Evolutionary conservation across 148 eudicot genomes (phyloP).

Genomic region (Camellia lanceoleosa): DNA sequence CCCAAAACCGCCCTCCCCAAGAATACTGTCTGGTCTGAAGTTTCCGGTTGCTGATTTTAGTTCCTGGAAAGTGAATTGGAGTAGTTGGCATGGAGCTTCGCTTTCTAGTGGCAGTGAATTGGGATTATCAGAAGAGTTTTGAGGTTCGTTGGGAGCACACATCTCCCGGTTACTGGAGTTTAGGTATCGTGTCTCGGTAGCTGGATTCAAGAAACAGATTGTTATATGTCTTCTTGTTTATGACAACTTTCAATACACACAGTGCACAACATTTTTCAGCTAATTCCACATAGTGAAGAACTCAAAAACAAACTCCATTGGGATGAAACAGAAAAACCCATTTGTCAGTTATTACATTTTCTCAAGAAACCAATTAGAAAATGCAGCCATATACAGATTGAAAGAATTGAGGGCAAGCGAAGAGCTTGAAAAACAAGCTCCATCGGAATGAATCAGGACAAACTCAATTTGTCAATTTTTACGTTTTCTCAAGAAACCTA

Average conservation of each 20-base stretch:
- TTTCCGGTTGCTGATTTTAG: slow-evolving; percentile 92
- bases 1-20: slow-evolving; percentile 98
- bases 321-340: neutral
- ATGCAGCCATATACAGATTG: neutral
- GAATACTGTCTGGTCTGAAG: slow-evolving; percentile 94
- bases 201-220: slow-evolving; percentile 36
- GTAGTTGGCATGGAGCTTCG: slow-evolving; percentile 52
- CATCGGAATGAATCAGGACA: neutral
- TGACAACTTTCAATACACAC: neutral
- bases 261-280: neutral
- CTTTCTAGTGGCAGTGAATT: slow-evolving; percentile 40
- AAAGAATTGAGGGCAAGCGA: too few species aligned
- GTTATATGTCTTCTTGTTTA: neutral
- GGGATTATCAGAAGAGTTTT: slow-evolving; percentile 48
- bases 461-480: neutral
- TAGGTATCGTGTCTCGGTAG: slow-evolving; percentile 82
- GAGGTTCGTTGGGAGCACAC: slow-evolving; percentile 75
- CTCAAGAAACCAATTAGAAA: neutral
- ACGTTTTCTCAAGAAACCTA: neutral
- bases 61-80: slow-evolving; percentile 73
- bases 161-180: slow-evolving; percentile 95
- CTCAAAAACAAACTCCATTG: neutral
- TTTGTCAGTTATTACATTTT: neutral
- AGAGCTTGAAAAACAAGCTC: neutral
- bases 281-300: neutral